Conservation (phyloP, 495 filamentous ascomycete species). For the Podospora bellae-mahoneyi region DNA sequence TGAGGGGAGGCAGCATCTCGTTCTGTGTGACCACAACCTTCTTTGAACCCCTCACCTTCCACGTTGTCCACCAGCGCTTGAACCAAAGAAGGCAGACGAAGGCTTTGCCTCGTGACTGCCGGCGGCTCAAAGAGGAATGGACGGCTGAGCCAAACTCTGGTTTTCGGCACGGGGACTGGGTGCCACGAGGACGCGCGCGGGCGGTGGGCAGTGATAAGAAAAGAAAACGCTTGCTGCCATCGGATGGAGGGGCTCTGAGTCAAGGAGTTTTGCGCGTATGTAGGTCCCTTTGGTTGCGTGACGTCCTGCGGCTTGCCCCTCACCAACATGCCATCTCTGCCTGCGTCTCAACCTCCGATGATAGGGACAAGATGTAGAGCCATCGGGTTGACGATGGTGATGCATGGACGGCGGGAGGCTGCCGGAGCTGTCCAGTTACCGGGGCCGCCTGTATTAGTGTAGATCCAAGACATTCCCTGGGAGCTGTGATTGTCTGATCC, state of each 20-base stretch:
- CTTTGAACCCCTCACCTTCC: not conserved
- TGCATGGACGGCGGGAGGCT: not conserved
- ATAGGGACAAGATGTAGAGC: not conserved
- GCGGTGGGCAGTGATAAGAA: constrained; percentile 12
- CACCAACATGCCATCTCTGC: constrained; percentile 5
- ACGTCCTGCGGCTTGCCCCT: constrained; percentile 14
- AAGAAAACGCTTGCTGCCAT: constrained; percentile 10
- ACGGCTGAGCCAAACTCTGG: constrained; percentile 2
- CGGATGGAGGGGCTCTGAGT: constrained; percentile 27
- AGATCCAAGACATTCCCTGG: not conserved
- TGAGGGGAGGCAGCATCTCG: not conserved
- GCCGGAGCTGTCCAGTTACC: not conserved
- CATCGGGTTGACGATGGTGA: not conserved
- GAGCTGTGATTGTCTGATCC: not conserved
- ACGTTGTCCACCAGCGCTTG: not conserved
- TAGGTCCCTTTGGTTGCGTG: constrained; percentile 7
- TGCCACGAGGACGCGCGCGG: constrained; percentile 5
- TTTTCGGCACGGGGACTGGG: not conserved
- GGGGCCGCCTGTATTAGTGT: not conserved
- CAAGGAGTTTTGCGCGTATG: constrained; percentile 8
- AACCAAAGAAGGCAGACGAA: constrained; percentile 3
- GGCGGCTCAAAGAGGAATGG: not conserved
- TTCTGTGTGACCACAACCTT: not conserved
- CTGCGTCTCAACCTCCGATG: not conserved
- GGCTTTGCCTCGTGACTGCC: constrained; percentile 16